Conservation (phyloP, 164 flowering plant genomes). For the Nelumbo lutea region DNA sequence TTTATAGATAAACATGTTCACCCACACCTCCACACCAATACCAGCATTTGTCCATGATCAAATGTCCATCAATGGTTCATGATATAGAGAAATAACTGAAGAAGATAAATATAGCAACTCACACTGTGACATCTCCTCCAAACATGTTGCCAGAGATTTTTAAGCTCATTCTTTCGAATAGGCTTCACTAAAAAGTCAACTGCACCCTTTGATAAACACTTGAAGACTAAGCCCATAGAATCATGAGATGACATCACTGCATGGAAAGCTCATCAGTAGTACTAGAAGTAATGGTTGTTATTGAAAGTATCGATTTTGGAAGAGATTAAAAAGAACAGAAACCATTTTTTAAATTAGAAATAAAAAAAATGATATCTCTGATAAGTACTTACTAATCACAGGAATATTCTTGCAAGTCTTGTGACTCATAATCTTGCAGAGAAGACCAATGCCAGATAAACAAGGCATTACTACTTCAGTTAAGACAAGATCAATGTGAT, state of each 20-base stretch:
- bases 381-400: constrained; percentile 68
- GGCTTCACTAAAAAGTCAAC: constrained; percentile 72
- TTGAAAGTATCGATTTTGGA: constrained; percentile 17
- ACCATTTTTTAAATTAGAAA: background rate
- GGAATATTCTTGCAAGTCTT: constrained; percentile 62
- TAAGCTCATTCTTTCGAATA: constrained; percentile 69
- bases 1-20: constrained; percentile 4
- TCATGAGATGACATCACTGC: constrained; percentile 82
- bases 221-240: constrained; percentile 66
- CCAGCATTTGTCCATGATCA: background rate
- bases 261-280: constrained; percentile 32
- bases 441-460: constrained; percentile 66
- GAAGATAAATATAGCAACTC: constrained; percentile 21
- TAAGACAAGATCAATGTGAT: constrained; percentile 62
- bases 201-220: constrained; percentile 66
- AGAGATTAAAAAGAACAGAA: constrained; percentile 1
- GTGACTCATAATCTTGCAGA: constrained; percentile 73
- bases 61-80: constrained; percentile 3
- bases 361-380: constrained; percentile 2
- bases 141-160: constrained; percentile 76
- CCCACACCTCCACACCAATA: constrained; percentile 1
- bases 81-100: constrained; percentile 8
- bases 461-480: constrained; percentile 75
- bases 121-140: constrained; percentile 69
- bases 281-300: background rate